phyloP scores from a whole-genome alignment of 352 stramenopile species.

The Globisporangium paroecandrum region DNA sequence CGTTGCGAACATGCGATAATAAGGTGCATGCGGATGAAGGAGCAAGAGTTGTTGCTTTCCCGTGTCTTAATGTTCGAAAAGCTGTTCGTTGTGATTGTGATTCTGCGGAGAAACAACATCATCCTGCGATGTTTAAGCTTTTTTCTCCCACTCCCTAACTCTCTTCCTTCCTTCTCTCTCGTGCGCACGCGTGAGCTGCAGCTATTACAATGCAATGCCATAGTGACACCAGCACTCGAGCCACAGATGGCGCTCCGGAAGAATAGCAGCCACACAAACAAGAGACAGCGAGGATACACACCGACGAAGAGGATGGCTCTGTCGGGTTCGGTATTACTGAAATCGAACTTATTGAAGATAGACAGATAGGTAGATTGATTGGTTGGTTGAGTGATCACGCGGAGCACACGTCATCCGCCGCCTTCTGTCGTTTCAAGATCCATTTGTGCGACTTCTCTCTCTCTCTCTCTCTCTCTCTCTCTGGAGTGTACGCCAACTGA shows the following conservation, averaged over 20 bases:
- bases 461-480: background rate
- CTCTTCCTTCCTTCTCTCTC: background rate
- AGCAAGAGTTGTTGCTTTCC: background rate
- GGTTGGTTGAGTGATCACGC: background rate
- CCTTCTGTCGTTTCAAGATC: background rate
- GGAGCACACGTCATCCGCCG: background rate
- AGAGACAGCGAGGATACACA: background rate
- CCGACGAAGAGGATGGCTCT: background rate
- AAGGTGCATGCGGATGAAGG: background rate
- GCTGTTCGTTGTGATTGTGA: background rate
- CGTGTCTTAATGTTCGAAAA: conserved; percentile 8
- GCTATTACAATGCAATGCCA: background rate
- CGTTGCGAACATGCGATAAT: background rate
- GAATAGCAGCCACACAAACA: background rate
- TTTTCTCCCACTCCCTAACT: too few relatives aligned
- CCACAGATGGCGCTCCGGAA: background rate
- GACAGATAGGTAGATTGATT: background rate
- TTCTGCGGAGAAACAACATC: conserved; percentile 6
- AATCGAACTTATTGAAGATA: background rate
- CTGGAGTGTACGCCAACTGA: background rate
- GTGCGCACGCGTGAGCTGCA: background rate
- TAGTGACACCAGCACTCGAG: too few relatives aligned
- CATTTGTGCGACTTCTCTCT: background rate
- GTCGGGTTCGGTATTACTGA: background rate
- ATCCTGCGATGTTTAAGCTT: background rate